A percentile compares a stretch with the other conserved stretches of the same genome.
phyloP scores from a whole-genome alignment of 1,139 yeast genomes.

The Hemisphaericaspora xylanilytica region DNA sequence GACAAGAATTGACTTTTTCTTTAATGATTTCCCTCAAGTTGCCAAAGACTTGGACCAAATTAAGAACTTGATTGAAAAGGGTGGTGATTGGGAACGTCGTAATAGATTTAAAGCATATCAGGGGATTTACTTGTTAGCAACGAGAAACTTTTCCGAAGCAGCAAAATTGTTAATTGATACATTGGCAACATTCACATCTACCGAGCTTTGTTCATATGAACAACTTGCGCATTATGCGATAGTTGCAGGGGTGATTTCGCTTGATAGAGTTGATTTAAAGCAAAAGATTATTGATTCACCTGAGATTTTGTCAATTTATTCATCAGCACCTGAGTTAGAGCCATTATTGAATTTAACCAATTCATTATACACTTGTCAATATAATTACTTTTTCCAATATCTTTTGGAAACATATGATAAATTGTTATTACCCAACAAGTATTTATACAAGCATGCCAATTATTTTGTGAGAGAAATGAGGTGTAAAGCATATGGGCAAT shows the following conservation, averaged over 20 bases:
- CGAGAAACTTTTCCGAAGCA: slow-evolving; percentile 82
- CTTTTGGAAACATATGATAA: slow-evolving; percentile 77
- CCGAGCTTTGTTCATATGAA: slow-evolving; percentile 86
- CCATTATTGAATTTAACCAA: slow-evolving; percentile 84
- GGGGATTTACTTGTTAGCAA: slow-evolving; percentile 81
- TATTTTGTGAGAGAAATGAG: slow-evolving; percentile 90
- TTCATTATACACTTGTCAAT: slow-evolving; percentile 86
- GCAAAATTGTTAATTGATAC: slow-evolving; percentile 83
- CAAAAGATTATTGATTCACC: slow-evolving; percentile 88
- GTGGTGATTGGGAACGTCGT: slow-evolving; percentile 99
- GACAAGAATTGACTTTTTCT: slow-evolving; percentile 84
- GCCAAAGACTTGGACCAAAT: slow-evolving; percentile 74
- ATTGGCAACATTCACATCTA: slow-evolving; percentile 93
- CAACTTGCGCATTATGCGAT: slow-evolving; percentile 88
- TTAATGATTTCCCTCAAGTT: slow-evolving; percentile 69
- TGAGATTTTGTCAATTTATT: slow-evolving; percentile 78
- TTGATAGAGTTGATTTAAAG: slow-evolving; percentile 84
- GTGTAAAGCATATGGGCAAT: slow-evolving; percentile 91
- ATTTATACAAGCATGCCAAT: slow-evolving; percentile 73
- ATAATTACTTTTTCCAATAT: slow-evolving; percentile 73
- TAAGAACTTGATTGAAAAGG: slow-evolving; percentile 78
- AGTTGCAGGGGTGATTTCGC: slow-evolving; percentile 76
- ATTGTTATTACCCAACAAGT: slow-evolving; percentile 71
- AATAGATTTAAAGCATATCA: slow-evolving; percentile 89
- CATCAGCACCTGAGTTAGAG: slow-evolving; percentile 69